These are phyloP conservation scores for Pyracantha coccinea DNA, from an alignment of 331 rosid species.

Conservation along the genomic window DNA sequence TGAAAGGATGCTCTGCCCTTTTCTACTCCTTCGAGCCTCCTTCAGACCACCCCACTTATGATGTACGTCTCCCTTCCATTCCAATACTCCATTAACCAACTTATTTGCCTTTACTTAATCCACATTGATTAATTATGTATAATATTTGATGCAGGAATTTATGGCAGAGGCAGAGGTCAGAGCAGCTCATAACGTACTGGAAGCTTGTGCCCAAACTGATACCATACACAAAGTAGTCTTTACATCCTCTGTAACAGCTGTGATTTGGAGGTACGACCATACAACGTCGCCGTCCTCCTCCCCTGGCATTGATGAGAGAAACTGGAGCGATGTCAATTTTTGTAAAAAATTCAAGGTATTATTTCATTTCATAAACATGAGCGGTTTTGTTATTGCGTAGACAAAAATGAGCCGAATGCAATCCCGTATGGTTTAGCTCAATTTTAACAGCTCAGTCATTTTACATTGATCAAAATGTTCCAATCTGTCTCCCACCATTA, in stretches of 20 bases:
- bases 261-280: constrained; percentile 21
- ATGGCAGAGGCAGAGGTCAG: constrained; percentile 32
- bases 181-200: constrained; percentile 39
- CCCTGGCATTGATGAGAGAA: constrained; percentile 18
- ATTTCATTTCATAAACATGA: not conserved
- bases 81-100: not conserved
- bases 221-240: constrained; percentile 25
- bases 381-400: not conserved
- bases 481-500: too few species aligned
- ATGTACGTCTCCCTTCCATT: constrained; percentile 9
- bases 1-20: constrained; percentile 27
- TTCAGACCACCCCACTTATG: constrained; percentile 24
- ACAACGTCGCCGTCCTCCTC: constrained; percentile 1
- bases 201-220: constrained; percentile 34
- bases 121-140: not conserved
- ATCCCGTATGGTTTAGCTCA: too few species aligned
- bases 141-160: constrained; percentile 20
- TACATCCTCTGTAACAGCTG: constrained; percentile 29
- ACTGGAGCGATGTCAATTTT: constrained; percentile 29
- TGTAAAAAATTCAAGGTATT: constrained; percentile 25
- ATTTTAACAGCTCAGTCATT: not conserved
- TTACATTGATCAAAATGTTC: too few species aligned
- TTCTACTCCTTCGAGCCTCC: constrained; percentile 32
- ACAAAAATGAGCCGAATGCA: too few species aligned
- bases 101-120: not conserved